These are phyloP conservation scores for Cyberlindnera veronae DNA, from an alignment of 805 yeast species.

Conservation along the genomic window DNA sequence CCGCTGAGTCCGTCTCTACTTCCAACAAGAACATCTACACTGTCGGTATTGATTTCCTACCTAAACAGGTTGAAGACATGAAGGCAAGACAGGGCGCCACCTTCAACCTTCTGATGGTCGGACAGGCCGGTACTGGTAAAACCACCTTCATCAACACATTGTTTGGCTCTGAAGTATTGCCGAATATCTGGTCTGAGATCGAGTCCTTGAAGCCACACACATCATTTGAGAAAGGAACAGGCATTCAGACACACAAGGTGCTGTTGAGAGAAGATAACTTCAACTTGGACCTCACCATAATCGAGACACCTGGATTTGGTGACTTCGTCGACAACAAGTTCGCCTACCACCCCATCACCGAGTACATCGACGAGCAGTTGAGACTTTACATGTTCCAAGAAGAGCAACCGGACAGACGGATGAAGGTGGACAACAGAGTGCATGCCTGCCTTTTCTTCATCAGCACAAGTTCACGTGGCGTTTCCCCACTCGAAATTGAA, in stretches of 20 bases:
- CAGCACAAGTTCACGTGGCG: conserved; percentile 59
- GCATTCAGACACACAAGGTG: conserved; percentile 37
- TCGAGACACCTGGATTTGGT: conserved; percentile 81
- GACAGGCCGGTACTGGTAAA: conserved; percentile 83
- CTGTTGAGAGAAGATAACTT: conserved; percentile 59
- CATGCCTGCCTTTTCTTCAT: conserved; percentile 86
- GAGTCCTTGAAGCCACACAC: conserved; percentile 37
- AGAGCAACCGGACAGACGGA: conserved; percentile 62
- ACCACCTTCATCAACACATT: conserved; percentile 78
- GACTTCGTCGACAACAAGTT: conserved; percentile 60
- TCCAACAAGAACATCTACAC: background rate
- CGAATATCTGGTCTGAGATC: conserved; percentile 40
- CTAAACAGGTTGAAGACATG: conserved; percentile 29
- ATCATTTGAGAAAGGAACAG: conserved; percentile 34
- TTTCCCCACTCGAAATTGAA: conserved; percentile 65
- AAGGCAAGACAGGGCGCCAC: conserved; percentile 57
- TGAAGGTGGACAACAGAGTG: conserved; percentile 60
- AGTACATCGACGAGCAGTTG: conserved; percentile 79
- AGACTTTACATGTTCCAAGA: conserved; percentile 67
- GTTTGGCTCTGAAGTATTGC: conserved; percentile 49
- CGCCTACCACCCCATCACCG: conserved; percentile 65
- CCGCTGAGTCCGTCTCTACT: background rate
- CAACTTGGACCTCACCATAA: conserved; percentile 53
- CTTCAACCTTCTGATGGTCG: conserved; percentile 81
- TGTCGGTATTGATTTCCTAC: conserved; percentile 29